Percentiles rank a stretch among this genome's conserved stretches.
These are phyloP conservation scores for Xerocomellus amylosporus DNA, from an alignment of 768 basidiomycete genomes.

Conservation along the genomic window DNA sequence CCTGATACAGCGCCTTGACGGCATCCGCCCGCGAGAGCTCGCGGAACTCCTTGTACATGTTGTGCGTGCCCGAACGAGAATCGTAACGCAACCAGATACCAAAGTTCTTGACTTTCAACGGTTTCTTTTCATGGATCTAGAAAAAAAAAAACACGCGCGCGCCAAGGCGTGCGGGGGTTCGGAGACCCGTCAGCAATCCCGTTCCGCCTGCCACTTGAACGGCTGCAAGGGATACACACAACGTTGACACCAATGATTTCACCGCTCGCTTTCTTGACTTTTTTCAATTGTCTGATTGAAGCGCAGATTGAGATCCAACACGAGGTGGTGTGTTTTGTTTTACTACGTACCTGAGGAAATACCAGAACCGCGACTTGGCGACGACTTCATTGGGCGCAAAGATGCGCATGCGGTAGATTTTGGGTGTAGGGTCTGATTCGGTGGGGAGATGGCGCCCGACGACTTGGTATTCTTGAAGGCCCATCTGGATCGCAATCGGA, in stretches of 20 bases:
- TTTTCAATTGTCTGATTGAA: slow-evolving; percentile 78
- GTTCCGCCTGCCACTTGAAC: slow-evolving; percentile 87
- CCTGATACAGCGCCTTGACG: slow-evolving; percentile 96
- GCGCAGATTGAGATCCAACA: not conserved
- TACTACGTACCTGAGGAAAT: slow-evolving; percentile 84
- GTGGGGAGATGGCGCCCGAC: slow-evolving; percentile 97
- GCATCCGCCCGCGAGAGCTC: slow-evolving; percentile 93
- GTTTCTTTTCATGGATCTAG: slow-evolving; percentile 98
- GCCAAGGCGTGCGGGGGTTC: slow-evolving; percentile 7
- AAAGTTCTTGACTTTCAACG: slow-evolving; percentile 99
- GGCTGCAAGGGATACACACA: slow-evolving; percentile 77
- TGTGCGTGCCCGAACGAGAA: slow-evolving; percentile 99
- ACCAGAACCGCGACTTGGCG: slow-evolving; percentile 99
- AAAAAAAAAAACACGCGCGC: slow-evolving; percentile 21
- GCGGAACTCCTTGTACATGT: slow-evolving; percentile 99
- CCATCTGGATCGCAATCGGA: slow-evolving; percentile 49
- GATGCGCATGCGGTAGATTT: slow-evolving; percentile 99
- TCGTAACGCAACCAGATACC: slow-evolving; percentile 99
- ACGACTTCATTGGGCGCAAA: slow-evolving; percentile 99
- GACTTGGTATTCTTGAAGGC: slow-evolving; percentile 90
- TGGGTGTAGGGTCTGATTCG: slow-evolving; percentile 87
- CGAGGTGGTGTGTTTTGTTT: not conserved
- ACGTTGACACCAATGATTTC: slow-evolving; percentile 99
- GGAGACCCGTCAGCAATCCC: slow-evolving; percentile 51
- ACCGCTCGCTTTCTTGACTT: slow-evolving; percentile 99